These are phyloP conservation scores for Chloranthus sessilifolius DNA, from an alignment of 164 flowering plant species.

Conservation along the genomic window DNA sequence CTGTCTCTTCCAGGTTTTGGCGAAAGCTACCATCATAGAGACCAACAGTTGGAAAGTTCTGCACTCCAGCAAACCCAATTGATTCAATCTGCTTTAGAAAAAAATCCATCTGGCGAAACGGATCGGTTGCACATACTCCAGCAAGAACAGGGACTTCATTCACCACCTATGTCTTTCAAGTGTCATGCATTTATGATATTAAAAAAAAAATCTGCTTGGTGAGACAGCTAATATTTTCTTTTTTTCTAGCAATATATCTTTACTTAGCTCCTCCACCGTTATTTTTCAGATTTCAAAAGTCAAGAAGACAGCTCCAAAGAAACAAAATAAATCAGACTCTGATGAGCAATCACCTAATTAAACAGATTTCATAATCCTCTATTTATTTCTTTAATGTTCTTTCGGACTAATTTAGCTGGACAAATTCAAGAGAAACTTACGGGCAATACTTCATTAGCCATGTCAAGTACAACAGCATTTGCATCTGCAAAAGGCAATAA, in stretches of 20 bases:
- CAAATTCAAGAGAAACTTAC: no score
- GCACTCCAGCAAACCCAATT: constrained; percentile 85
- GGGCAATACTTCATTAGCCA: constrained; percentile 96
- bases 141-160: constrained; percentile 88
- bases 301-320: no score
- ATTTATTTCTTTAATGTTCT: no score
- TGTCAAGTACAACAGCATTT: constrained; percentile 91
- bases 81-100: constrained; percentile 79
- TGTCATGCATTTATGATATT: neutral
- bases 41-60: constrained; percentile 97
- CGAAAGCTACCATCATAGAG: constrained; percentile 94
- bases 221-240: no score
- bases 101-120: constrained; percentile 85
- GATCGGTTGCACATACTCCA: constrained; percentile 96
- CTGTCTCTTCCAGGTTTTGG: constrained; percentile 95
- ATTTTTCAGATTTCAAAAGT: no score
- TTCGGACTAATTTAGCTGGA: no score
- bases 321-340: no score
- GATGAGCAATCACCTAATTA: no score
- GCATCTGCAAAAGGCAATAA: constrained; percentile 97
- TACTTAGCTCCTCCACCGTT: no score
- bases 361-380: no score
- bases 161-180: constrained; percentile 59
- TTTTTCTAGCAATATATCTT: no score
- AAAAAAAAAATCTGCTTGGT: no score